Conservation (phyloP, 495 filamentous ascomycete species). For the Neurospora sp. region DNA sequence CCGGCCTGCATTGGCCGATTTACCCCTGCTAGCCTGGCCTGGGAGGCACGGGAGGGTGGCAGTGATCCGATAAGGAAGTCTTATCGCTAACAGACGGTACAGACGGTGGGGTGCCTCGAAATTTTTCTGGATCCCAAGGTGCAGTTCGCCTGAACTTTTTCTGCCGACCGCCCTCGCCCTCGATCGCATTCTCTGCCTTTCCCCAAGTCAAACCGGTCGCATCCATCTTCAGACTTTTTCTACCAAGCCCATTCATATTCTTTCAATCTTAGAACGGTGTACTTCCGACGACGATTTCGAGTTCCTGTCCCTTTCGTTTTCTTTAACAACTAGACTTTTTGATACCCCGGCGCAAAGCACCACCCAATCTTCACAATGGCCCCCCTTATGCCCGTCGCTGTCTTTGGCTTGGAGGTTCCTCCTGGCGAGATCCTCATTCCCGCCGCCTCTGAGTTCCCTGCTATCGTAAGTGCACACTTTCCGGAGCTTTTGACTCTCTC, state of each 20-base stretch:
- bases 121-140: slow-evolving; percentile 12
- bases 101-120: slow-evolving; percentile 9
- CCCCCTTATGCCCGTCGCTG: slow-evolving; percentile 54
- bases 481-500: neutral
- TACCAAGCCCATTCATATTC: neutral
- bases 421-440: slow-evolving; percentile 66
- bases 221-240: neutral
- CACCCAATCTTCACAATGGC: slow-evolving; percentile 16
- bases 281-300: neutral
- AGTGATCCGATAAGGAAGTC: slow-evolving; percentile 11
- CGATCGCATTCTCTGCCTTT: neutral
- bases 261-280: neutral
- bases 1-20: neutral
- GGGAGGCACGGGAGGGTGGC: slow-evolving; percentile 2
- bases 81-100: slow-evolving; percentile 14
- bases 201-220: neutral
- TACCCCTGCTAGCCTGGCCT: neutral
- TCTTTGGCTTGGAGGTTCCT: slow-evolving; percentile 85
- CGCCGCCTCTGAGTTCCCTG: slow-evolving; percentile 62
- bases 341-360: neutral
- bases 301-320: neutral
- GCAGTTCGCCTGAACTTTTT: slow-evolving; percentile 9
- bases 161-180: slow-evolving; percentile 8
- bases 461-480: slow-evolving; percentile 55
- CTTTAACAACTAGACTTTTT: neutral